Conservation (phyloP, 306 rosid genomes). For the Alnus glutinosa region DNA sequence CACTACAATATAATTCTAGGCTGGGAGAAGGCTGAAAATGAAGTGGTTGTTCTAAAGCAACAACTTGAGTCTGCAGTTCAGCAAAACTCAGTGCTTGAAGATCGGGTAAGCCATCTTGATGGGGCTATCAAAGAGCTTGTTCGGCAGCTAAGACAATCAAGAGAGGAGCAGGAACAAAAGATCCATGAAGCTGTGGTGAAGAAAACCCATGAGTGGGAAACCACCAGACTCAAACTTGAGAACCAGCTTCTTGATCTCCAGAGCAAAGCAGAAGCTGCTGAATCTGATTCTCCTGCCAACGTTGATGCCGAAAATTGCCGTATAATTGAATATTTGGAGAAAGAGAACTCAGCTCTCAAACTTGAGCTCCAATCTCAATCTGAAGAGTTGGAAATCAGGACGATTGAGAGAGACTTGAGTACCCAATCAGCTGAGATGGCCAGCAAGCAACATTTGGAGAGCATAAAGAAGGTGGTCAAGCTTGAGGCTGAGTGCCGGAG, state of each 20-base stretch:
- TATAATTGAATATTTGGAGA: constrained; percentile 63
- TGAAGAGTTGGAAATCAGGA: constrained; percentile 76
- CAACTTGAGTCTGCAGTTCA: constrained; percentile 60
- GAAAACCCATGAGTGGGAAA: constrained; percentile 67
- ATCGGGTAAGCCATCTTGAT: constrained; percentile 81
- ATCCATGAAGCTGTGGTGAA: constrained; percentile 55
- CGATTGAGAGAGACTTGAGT: constrained; percentile 91
- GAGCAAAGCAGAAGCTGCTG: constrained; percentile 48
- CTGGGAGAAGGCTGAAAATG: constrained; percentile 97
- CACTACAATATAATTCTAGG: constrained; percentile 46
- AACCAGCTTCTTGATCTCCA: constrained; percentile 64
- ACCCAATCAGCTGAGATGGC: constrained; percentile 91
- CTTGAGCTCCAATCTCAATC: constrained; percentile 60
- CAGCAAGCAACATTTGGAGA: constrained; percentile 89
- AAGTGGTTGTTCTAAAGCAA: constrained; percentile 64
- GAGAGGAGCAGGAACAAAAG: constrained; percentile 80
- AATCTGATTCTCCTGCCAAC: constrained; percentile 39
- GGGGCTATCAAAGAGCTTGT: constrained; percentile 97
- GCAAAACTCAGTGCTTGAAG: constrained; percentile 68
- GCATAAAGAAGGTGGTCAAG: constrained; percentile 86
- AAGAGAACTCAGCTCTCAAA: constrained; percentile 70
- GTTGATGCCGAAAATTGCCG: constrained; percentile 50
- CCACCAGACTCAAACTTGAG: constrained; percentile 70
- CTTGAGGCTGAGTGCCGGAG: constrained; percentile 92
- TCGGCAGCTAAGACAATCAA: constrained; percentile 88